Evolutionary conservation across 2,329 filamentous ascomycete species (phyloP).

Genomic region (Exophiala spinifera): DNA sequence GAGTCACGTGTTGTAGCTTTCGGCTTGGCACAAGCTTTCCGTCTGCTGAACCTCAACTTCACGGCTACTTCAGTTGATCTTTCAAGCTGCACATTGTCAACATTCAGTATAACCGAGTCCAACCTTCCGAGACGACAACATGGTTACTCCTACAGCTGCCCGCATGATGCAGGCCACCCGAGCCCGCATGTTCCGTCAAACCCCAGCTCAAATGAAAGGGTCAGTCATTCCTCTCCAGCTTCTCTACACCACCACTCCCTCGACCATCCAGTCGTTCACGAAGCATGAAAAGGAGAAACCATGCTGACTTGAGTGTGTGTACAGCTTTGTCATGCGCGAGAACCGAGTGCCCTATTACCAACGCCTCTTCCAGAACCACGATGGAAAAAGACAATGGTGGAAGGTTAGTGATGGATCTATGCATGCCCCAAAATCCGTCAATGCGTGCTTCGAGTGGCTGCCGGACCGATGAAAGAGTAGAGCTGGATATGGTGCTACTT

Average conservation of each 20-base stretch:
- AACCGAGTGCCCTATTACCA: constrained; percentile 68
- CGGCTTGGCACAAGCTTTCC: constrained; percentile 17
- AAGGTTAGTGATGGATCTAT: constrained; percentile 53
- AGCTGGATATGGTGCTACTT: neutral
- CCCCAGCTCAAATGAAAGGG: constrained; percentile 18
- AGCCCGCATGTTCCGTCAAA: constrained; percentile 26
- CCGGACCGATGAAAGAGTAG: neutral
- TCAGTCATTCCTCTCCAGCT: neutral
- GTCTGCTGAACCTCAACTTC: constrained; percentile 8
- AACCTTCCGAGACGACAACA: constrained; percentile 17
- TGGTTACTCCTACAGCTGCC: constrained; percentile 30
- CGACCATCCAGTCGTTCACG: neutral
- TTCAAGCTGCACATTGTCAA: constrained; percentile 8
- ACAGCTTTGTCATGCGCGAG: constrained; percentile 58
- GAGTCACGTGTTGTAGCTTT: constrained; percentile 9
- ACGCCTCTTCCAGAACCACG: constrained; percentile 63
- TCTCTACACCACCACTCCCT: neutral
- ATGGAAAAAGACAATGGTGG: constrained; percentile 64
- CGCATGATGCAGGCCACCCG: constrained; percentile 31
- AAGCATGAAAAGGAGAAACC: neutral
- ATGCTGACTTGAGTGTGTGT: constrained; percentile 7
- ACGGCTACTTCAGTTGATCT: neutral
- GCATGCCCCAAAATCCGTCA: too few relatives aligned
- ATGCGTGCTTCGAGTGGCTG: neutral
- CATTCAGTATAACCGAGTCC: neutral